These are phyloP conservation scores for Gnomoniopsis smithogilvyi DNA, from an alignment of 2,329 filamentous ascomycete genomes.

Conservation along the genomic window DNA sequence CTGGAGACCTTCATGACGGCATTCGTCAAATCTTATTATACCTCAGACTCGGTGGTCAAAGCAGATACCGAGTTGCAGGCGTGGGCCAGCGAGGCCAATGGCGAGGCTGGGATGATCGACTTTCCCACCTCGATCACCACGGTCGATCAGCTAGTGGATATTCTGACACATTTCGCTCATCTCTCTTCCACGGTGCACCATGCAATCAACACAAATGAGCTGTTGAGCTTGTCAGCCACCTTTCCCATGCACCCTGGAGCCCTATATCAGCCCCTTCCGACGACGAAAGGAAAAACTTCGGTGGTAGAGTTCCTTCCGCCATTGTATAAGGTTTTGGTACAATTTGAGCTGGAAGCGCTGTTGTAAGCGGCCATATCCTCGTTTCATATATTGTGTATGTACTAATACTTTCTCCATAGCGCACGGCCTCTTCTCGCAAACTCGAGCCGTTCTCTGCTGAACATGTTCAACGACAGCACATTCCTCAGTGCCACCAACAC, in stretches of 20 bases:
- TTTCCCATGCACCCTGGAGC: conserved; percentile 39
- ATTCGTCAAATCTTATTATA: conserved; percentile 42
- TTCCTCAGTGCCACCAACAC: conserved; percentile 31
- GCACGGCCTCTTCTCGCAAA: conserved; percentile 33
- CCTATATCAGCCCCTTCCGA: conserved; percentile 35
- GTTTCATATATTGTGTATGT: too few relatives aligned
- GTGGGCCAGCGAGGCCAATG: conserved; percentile 39
- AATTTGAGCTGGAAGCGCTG: conserved; percentile 32
- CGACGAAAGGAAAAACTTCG: conserved; percentile 32
- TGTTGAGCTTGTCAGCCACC: conserved; percentile 30
- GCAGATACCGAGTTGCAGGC: conserved; percentile 38
- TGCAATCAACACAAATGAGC: conserved; percentile 37
- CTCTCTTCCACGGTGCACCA: conserved; percentile 35
- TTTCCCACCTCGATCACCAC: conserved; percentile 31
- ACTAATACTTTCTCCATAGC: conserved; percentile 9
- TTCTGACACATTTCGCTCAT: conserved; percentile 36
- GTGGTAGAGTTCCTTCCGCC: conserved; percentile 33
- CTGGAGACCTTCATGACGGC: conserved; percentile 34
- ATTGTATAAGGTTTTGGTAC: conserved; percentile 28
- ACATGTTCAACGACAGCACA: conserved; percentile 35
- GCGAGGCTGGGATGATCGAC: conserved; percentile 33
- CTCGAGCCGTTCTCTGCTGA: conserved; percentile 32
- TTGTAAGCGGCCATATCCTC: not conserved
- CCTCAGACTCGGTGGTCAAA: conserved; percentile 26
- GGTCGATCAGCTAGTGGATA: conserved; percentile 30